phyloP scores from a whole-genome alignment of 306 rosid genomes.

The Trifolium dubium region DNA sequence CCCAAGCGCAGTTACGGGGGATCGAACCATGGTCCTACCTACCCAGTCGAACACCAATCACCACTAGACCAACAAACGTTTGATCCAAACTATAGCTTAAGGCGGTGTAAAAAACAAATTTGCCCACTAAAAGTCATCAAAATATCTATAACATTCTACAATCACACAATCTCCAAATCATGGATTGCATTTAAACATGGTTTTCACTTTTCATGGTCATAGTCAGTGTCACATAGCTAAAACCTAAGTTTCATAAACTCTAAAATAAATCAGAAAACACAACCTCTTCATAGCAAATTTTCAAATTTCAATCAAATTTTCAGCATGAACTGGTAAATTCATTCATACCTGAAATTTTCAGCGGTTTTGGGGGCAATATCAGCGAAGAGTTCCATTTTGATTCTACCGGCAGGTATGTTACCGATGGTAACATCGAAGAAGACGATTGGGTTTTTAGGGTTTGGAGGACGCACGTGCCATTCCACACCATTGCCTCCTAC shows the following conservation, averaged over 20 bases:
- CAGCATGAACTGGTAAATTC: background rate
- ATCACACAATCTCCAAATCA: background rate
- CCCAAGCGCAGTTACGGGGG: too few species aligned
- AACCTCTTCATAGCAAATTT: background rate
- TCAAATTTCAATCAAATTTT: background rate
- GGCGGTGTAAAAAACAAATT: constrained; percentile 8
- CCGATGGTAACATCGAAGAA: constrained; percentile 98
- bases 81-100: constrained; percentile 23
- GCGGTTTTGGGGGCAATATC: constrained; percentile 92
- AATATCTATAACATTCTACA: background rate
- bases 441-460: constrained; percentile 96
- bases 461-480: constrained; percentile 97
- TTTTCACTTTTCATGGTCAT: too few species aligned
- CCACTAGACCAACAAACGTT: too few species aligned
- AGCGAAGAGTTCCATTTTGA: constrained; percentile 99
- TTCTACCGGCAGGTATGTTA: constrained; percentile 93
- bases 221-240: background rate
- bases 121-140: constrained; percentile 12
- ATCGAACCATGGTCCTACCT: too few species aligned
- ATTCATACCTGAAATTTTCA: constrained; percentile 75
- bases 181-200: constrained; percentile 3
- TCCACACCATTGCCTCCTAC: constrained; percentile 63
- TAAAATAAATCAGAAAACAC: background rate
- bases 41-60: too few species aligned
- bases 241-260: constrained; percentile 10